Evolutionary conservation across 371 early-diverging fungal genomes (phyloP), one percentile per base, ranked within the genome.

Genomic region (Mucor irregularis): DNA sequence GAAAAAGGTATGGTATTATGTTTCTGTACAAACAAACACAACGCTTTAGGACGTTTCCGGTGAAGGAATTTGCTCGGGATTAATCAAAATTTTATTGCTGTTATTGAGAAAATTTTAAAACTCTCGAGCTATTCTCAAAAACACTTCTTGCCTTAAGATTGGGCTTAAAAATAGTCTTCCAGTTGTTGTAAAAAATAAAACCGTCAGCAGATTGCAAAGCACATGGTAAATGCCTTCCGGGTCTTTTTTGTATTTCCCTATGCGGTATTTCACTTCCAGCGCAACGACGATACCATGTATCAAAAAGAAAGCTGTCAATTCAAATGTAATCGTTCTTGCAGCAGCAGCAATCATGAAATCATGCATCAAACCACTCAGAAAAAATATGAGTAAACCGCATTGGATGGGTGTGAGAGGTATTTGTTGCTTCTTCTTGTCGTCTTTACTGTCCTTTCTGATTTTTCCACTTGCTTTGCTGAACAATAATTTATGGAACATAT

Each of bases 341-440:
- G 35, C 56, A 3, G 62, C 62, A 0, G 50, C 47, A 33, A 61
- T 56, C 62, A 61, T 61, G 10, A 61, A 61, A 31, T 61, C 62
- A 26, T 61, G 62, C 2, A 56, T 30, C 2, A 61, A 17, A 1
- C 62, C 62, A 19, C 62, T 61, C 0, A 56, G 24, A 13, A 43
- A 14, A 33, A 61, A 61, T 16, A 56, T 29, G 3, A 55, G 28
- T 19, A 61, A 28, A 1, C 62, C 62, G 29, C 19, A 50, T 21
- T 26, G n/a, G 0, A 16, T 50, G 0, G 34, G 45, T n/a, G 44
- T 2, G 38, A 39, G 1, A 50, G 11, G 16, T 30, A 39, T 19
- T 35, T 4, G 35, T 10, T 49, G 11, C 46, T 14, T 10, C 26
- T 16, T 13, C 33, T 50, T 14, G 21, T 49, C 49, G 3, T 42